phyloP scores from a whole-genome alignment of 257 asterid genomes.

The Solanum appendiculatum region DNA sequence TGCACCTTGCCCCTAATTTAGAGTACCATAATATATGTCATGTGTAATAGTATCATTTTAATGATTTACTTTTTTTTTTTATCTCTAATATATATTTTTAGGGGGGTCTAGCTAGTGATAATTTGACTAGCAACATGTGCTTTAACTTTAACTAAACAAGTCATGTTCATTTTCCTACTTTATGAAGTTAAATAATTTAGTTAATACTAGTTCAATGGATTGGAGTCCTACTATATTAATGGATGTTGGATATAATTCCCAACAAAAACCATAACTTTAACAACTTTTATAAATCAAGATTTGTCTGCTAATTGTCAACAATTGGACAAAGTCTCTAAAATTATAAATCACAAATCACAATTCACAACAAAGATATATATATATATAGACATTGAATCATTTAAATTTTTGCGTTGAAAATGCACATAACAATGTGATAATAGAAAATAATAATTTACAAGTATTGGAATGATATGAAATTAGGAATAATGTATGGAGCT shows the following conservation, averaged over 20 bases:
- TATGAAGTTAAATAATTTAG: background rate
- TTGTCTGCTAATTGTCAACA: background rate
- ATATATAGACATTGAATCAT: no score
- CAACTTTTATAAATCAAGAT: background rate
- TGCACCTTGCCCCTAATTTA: background rate
- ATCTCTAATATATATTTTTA: background rate
- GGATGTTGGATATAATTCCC: background rate
- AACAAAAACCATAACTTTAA: background rate
- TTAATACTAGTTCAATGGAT: background rate
- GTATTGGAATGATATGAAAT: background rate
- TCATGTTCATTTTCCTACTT: background rate
- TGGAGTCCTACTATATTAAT: background rate
- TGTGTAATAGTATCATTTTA: background rate
- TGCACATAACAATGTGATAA: no score
- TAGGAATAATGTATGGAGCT: background rate
- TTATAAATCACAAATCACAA: background rate
- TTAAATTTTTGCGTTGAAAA: no score
- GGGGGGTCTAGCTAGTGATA: background rate
- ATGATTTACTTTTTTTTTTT: background rate
- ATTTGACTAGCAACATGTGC: background rate
- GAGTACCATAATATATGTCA: background rate
- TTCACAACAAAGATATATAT: background rate
- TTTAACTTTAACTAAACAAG: background rate
- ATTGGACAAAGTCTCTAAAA: background rate
- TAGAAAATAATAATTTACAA: no score